Evolutionary conservation across 306 rosid species (phyloP), one percentile per base, ranked within the genome.

Genomic region (Spatholobus suberectus): DNA sequence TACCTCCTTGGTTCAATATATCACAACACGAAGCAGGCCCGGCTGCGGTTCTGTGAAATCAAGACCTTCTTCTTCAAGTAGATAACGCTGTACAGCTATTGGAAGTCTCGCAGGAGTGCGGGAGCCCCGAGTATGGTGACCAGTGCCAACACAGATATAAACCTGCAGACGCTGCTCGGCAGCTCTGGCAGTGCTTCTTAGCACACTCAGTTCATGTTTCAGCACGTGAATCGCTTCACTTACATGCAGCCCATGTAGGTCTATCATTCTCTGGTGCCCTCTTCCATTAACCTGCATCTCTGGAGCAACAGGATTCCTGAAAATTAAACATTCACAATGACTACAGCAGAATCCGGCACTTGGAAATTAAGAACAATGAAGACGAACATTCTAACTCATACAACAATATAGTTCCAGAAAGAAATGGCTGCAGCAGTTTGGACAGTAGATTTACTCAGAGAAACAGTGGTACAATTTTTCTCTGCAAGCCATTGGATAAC

Each of bases 71-170:
- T 93, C 98, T 82, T 95, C 97, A 7, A 95, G 97, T 75, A 95
- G 92, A 84, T 92, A 95, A 26, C 87, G 92, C 90, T 95, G 98
- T 85, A 95, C 91, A 84, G 96, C 95, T 38, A 89, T 61, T 0
- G 99, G 98, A 79, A 95, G 98, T 82, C 98, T 90, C 0, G 94
- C 98, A 0, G 93, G 96, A 18, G 99, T 93, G 75, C 99, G 98
- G 13, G 99, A 84, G 49, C 99, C 99, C 77, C 97, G 70, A 12
- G 98, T 95, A 82, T 95, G 99, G 84, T 95, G 99, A 32, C 99
- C 99, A 0, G 99, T 95, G 71, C 99, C 99, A 1, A 95, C 97
- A 52, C 97, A 95, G 70, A 95, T 90, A 67, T 87, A 92, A 32
- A 93, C 97, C 85, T 92, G 98, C 75, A 93, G 74, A 55, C 94